Evolutionary conservation across 2,329 filamentous ascomycete species (phyloP).

Genomic region (Pochonia chlamydosporia): DNA sequence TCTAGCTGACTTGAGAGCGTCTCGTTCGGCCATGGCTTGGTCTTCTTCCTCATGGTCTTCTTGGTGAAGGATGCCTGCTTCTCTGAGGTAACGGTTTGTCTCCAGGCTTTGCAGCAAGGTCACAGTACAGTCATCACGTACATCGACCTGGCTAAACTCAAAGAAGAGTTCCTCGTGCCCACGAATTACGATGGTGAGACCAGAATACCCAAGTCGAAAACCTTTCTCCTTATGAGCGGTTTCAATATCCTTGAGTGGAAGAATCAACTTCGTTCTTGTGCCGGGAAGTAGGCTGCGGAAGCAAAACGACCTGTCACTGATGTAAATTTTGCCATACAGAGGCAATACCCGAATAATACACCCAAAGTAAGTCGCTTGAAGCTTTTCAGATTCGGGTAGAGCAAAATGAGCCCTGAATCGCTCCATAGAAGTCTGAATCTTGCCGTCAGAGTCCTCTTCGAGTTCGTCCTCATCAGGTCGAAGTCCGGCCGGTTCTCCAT

Average conservation of each 20-base stretch:
- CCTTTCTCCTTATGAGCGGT: conserved; percentile 94
- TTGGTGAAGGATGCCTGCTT: conserved; percentile 60
- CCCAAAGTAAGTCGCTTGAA: conserved; percentile 89
- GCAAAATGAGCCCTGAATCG: conserved; percentile 89
- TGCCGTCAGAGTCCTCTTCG: conserved; percentile 55
- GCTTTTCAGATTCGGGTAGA: conserved; percentile 73
- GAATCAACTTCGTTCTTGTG: conserved; percentile 84
- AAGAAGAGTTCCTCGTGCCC: conserved; percentile 97
- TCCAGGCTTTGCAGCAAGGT: conserved; percentile 75
- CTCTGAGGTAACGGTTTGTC: conserved; percentile 61
- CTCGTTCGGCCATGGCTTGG: conserved; percentile 72
- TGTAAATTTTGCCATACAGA: conserved; percentile 93
- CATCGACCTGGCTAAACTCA: conserved; percentile 73
- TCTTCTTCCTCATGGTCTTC: conserved; percentile 68
- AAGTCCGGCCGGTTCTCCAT: conserved; percentile 56
- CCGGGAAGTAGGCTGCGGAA: conserved; percentile 88
- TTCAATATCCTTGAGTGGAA: conserved; percentile 86
- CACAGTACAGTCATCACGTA: conserved; percentile 83
- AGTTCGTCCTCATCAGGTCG: conserved; percentile 50
- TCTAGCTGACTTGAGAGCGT: conserved; percentile 72
- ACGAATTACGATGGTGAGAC: conserved; percentile 84
- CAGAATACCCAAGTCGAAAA: conserved; percentile 85
- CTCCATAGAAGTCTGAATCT: conserved; percentile 63
- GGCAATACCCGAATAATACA: conserved; percentile 85
- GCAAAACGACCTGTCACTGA: conserved; percentile 82